Base-by-base conservation (phyloP, 140 eudicot species). In the Flaveria floridana region DNA sequence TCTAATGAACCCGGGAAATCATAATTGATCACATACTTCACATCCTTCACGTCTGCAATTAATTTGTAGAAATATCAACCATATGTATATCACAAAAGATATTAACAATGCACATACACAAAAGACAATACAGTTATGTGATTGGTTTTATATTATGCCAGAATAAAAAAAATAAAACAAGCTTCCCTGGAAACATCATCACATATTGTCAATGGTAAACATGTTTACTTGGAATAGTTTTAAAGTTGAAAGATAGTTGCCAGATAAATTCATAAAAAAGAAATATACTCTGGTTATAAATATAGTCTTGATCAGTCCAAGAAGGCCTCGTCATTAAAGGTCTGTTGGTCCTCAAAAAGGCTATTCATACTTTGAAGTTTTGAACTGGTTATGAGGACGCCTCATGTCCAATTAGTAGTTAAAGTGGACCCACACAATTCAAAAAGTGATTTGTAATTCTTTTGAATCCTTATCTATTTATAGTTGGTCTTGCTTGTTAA, bases 1-100 rank as follows among this genome's bases (percentile, higher is more conserved):
- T 95, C 99, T 1, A 95, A 84, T 16, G 97, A 91, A 50, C 97
- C 97, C 20, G 97, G 99, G 28, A 95, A 95, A 68, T 95, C 97
- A 46, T 95, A 95, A 74, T 91, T 95, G 69, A 95, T 83, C 73
- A 95, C 99, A 56, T 80, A 95, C 39, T 82, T 95, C 68, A 95
- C 99, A 65, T 91, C 99, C 88, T 95, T 95, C 81, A 91, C 99
- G 83, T 95, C 97, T 90, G 96, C 67, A 50, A 82, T 42, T 20
- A 34, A 53, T 72, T 46, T 71, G 77, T 46, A 74, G 70, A 19
- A 34, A 61, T 65, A 56, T 47, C 53, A 77, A 20, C 65, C 41
- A 50, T 74, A 23, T 41, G 66, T 3, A 55, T 19, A 42, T 48
- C 59, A 59, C 41, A 59, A 59, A 59, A 59, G 18, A 59, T 21